Evolutionary conservation across 257 asterid species (phyloP).

Genomic region (Prunella vulgaris): DNA sequence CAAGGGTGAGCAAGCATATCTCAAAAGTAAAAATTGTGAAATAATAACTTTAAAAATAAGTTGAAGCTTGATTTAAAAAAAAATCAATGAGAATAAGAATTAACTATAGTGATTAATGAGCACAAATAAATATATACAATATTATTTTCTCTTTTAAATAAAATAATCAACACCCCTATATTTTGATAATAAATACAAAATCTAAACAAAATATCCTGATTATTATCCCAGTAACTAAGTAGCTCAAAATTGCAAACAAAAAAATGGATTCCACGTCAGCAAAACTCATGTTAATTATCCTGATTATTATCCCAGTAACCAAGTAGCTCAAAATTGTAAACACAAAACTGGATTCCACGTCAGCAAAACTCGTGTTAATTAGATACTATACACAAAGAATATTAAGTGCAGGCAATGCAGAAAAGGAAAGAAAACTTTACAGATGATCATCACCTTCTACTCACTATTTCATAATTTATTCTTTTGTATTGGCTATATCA

Average conservation of each 20-base stretch:
- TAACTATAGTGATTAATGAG: too few species aligned
- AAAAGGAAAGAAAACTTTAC: slow-evolving; percentile 21
- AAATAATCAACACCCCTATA: too few species aligned
- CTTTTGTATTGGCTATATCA: not conserved
- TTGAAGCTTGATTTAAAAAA: too few species aligned
- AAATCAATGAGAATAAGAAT: too few species aligned
- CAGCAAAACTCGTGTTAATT: slow-evolving; percentile 7
- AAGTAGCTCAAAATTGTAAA: not conserved
- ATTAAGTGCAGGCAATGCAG: slow-evolving; percentile 20
- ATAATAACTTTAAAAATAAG: too few species aligned
- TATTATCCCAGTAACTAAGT: not conserved
- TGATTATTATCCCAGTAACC: not conserved
- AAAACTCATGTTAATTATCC: slow-evolving; percentile 4
- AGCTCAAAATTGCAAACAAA: not conserved
- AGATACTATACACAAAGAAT: slow-evolving; percentile 20
- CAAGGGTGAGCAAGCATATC: too few species aligned
- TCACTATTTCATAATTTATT: not conserved
- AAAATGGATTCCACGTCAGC: not conserved
- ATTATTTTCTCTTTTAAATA: too few species aligned
- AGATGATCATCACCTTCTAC: not conserved
- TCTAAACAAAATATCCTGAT: not conserved
- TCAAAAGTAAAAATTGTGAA: too few species aligned
- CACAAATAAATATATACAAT: too few species aligned
- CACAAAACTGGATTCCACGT: not conserved
- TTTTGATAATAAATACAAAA: too few species aligned